Percentiles rank a stretch among this genome's conserved stretches.
Conservation (phyloP, 2,329 filamentous ascomycete species). For the Fusarium tricinctum region DNA sequence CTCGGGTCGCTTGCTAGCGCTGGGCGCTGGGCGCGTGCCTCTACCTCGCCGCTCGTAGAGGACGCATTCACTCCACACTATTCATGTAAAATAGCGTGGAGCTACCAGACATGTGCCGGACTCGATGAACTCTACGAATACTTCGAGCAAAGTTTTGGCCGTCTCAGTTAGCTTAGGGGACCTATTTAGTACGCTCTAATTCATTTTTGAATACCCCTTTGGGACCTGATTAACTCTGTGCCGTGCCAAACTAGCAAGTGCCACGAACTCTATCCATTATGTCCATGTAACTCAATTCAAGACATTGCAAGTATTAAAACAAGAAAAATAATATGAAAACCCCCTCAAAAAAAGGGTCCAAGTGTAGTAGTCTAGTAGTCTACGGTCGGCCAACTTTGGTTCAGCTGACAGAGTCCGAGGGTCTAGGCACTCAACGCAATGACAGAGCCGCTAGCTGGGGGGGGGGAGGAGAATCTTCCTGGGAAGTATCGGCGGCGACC, state of each 20-base stretch:
- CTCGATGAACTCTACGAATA: background rate
- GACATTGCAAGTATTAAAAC: background rate
- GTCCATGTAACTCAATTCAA: background rate
- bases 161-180: background rate
- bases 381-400: background rate
- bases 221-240: background rate
- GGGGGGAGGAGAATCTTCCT: background rate
- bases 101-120: too few relatives aligned
- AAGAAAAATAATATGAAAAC: too few relatives aligned
- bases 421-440: conserved; percentile 13
- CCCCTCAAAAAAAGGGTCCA: background rate
- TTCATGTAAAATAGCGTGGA: too few relatives aligned
- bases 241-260: conserved; percentile 3
- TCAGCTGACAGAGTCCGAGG: conserved; percentile 6
- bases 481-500: background rate
- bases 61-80: too few relatives aligned
- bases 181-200: background rate
- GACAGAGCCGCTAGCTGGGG: background rate
- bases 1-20: conserved; percentile 41
- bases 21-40: background rate
- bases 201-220: too few relatives aligned
- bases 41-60: background rate
- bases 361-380: background rate
- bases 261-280: conserved; percentile 18
- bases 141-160: background rate